These are phyloP conservation scores for Citrullus colocynthis DNA, from an alignment of 306 rosid genomes.

Conservation along the genomic window DNA sequence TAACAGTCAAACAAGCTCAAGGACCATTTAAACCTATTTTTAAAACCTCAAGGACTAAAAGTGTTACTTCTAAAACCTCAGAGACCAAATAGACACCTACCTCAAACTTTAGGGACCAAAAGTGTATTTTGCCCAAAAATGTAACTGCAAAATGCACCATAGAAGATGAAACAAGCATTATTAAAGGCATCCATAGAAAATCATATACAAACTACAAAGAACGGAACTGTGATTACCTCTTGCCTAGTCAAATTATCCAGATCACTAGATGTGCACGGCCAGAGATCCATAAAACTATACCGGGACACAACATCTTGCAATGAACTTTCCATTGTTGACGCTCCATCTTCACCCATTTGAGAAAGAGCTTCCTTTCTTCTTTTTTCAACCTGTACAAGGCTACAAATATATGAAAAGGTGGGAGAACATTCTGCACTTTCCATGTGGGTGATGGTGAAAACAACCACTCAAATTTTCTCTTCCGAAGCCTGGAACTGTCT, in stretches of 20 bases:
- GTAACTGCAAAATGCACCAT: not conserved
- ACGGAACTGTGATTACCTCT: conserved; percentile 42
- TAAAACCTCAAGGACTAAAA: no score
- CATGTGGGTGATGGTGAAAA: not conserved
- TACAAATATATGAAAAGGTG: not conserved
- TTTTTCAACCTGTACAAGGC: conserved; percentile 62
- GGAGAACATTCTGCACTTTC: not conserved
- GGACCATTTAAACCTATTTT: no score
- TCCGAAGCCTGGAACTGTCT: not conserved
- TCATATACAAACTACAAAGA: conserved; percentile 1
- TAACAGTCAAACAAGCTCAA: no score
- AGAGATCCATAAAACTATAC: conserved; percentile 84
- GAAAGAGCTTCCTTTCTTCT: conserved; percentile 77
- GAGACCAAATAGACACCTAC: no score
- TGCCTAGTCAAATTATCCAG: conserved; percentile 72
- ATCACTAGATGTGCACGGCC: conserved; percentile 83
- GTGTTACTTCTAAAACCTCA: no score
- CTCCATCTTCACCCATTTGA: conserved; percentile 56
- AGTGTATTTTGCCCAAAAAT: no score
- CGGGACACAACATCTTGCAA: conserved; percentile 82
- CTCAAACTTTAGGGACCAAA: no score
- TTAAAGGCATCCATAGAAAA: not conserved
- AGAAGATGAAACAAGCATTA: not conserved
- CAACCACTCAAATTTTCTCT: not conserved
- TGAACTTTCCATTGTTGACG: conserved; percentile 47